Evolutionary conservation across 371 early-diverging fungal genomes (phyloP), one percentile per base, ranked within the genome.

Genomic region (Mortierella sp.): DNA sequence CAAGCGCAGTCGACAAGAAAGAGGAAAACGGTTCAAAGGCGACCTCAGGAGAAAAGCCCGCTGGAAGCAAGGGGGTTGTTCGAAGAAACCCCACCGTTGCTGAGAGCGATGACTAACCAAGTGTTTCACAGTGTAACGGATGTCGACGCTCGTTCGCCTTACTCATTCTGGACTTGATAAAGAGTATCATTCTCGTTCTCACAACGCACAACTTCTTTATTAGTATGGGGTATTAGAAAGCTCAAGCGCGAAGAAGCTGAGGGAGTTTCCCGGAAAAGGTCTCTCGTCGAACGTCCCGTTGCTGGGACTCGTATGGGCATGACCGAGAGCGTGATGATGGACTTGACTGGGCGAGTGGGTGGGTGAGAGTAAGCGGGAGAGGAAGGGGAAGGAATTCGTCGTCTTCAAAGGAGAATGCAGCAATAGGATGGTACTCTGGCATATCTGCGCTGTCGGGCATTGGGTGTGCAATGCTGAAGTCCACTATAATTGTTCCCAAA

Each of bases 1-100:
- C 61, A 16, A 63, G 54, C 8, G 61, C 78, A 7, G 68, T 60
- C 27, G 79, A 34, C 34, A 34, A 34, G 34, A 10, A 34, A 34
- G 34, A 34, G 34, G 34, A 34, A 10, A 34, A 65, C 46, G 57
- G 10, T 17, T 54, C 61, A 22, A 45, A 46, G 54, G 51, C 47
- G 4, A 54, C 12, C 24, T 25, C 44, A 24, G 48, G n/a, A n/a
- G 37, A 37, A 12, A 24, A 58, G 24, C 46, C 37, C 22, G 37
- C 44, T 53, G 57, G 52, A 46, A 46, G 58, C n/a, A 58, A 58
- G 31, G 25, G 39, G 9, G 43, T 27, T 19, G 54, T 52, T 29
- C 66, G 58, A 41, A 57, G 53, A 53, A 52, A 58, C 7, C 50
- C 57, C 37, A 51, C 44, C 17, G 63, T 49, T 9, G 63, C 31